A percentile compares a stretch with the other conserved stretches of the same genome.
These are phyloP conservation scores for Fragilariopsis cylindrus DNA, from an alignment of 108 stramenopile species.

Conservation along the genomic window DNA sequence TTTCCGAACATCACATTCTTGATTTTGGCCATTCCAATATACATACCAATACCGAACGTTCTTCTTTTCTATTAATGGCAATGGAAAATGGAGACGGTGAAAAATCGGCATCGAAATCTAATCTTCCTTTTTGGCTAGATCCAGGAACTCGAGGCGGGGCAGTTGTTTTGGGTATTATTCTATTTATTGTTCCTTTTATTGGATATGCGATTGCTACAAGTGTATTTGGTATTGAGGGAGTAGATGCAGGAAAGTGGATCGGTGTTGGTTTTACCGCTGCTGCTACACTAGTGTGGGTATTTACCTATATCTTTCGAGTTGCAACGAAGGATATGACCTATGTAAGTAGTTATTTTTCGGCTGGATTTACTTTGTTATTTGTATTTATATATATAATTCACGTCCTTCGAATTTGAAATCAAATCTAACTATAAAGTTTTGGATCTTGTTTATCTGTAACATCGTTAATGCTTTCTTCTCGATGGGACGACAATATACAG, in stretches of 20 bases:
- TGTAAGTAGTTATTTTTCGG: constrained; percentile 45
- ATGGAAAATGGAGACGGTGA: neutral
- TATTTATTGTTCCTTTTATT: constrained; percentile 76
- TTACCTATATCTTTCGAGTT: constrained; percentile 93
- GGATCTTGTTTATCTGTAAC: neutral
- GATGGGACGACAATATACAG: constrained; percentile 19
- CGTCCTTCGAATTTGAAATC: too few species aligned
- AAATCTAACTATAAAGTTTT: neutral
- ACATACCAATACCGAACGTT: neutral
- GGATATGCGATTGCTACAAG: constrained; percentile 61
- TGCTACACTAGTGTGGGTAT: constrained; percentile 70
- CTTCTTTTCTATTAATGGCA: constrained; percentile 9
- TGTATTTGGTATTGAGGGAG: constrained; percentile 64
- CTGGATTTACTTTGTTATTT: neutral
- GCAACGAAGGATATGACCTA: constrained; percentile 99
- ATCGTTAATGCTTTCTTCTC: neutral
- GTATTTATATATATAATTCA: too few species aligned
- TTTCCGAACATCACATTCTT: neutral
- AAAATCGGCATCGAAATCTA: constrained; percentile 2
- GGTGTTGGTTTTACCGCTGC: constrained; percentile 80
- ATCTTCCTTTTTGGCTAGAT: constrained; percentile 81
- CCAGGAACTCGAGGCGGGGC: constrained; percentile 86
- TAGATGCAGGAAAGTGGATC: constrained; percentile 77
- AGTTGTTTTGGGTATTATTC: constrained; percentile 66
- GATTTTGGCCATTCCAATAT: neutral